Conservation (phyloP, 306 rosid genomes). For the Cicer yamashitae region DNA sequence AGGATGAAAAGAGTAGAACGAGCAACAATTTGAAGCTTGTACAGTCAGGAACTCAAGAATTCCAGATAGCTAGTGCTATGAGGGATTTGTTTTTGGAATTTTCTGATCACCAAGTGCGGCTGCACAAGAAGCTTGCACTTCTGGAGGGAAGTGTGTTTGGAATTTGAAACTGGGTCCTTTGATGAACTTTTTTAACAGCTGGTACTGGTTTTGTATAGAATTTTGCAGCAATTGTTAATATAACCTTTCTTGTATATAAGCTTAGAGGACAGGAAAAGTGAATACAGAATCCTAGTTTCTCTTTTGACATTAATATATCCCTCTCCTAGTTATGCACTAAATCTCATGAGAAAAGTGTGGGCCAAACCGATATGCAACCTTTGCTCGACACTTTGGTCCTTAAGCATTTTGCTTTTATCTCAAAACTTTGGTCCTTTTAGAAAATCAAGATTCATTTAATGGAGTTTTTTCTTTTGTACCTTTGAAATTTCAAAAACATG, state of each 20-base stretch:
- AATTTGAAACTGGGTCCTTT: slow-evolving; percentile 13
- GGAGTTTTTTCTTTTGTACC: no score
- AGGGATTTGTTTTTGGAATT: slow-evolving; percentile 57
- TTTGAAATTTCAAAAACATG: no score
- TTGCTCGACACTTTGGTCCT: no score
- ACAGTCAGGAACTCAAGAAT: slow-evolving; percentile 52
- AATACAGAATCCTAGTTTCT: not conserved
- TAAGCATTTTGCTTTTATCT: no score
- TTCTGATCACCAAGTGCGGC: slow-evolving; percentile 49
- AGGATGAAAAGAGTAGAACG: slow-evolving; percentile 15
- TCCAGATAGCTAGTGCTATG: slow-evolving; percentile 50
- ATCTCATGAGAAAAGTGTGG: no score
- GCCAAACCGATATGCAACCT: no score
- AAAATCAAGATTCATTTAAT: no score
- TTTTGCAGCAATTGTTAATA: not conserved
- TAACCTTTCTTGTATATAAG: not conserved
- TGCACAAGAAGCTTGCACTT: slow-evolving; percentile 55
- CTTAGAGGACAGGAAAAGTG: not conserved
- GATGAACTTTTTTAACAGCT: not conserved
- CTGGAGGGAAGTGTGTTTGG: slow-evolving; percentile 54
- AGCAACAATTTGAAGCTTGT: slow-evolving; percentile 57
- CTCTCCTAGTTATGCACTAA: not conserved
- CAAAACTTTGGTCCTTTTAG: no score
- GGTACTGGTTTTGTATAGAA: slow-evolving; percentile 15
- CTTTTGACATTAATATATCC: not conserved